These are phyloP conservation scores for Solanum microdontum DNA, from an alignment of 257 asterid genomes.

Conservation along the genomic window DNA sequence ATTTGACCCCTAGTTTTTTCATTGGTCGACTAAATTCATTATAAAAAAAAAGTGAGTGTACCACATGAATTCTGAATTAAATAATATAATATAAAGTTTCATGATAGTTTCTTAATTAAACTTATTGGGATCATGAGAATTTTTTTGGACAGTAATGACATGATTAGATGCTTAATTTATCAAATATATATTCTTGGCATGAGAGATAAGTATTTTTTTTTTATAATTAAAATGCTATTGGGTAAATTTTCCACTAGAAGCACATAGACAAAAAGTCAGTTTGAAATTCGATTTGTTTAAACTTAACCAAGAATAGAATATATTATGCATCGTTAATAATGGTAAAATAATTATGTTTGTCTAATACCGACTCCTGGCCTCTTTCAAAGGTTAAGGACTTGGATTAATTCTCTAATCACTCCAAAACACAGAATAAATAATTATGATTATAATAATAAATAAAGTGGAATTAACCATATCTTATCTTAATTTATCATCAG, in stretches of 20 bases:
- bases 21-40: neutral
- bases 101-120: neutral
- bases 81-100: neutral
- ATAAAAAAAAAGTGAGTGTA: neutral
- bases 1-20: neutral
- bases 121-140: neutral
- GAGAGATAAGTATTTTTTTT: neutral
- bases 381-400: slow-evolving; percentile 6
- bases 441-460: neutral
- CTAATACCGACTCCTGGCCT: slow-evolving; percentile 4
- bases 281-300: slow-evolving; percentile 1
- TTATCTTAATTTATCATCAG: slow-evolving; percentile 11
- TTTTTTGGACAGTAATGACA: neutral
- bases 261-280: neutral
- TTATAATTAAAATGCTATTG: neutral
- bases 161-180: neutral
- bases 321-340: neutral
- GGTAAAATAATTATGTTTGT: neutral
- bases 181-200: neutral
- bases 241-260: slow-evolving; percentile 1
- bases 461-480: slow-evolving; percentile 19
- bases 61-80: neutral
- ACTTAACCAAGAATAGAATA: neutral
- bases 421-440: slow-evolving; percentile 15
- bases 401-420: slow-evolving; percentile 9